Evolutionary conservation across 345 rosid species (phyloP), one percentile per base, ranked within the genome.

Genomic region (Odontarrhena argentea): DNA sequence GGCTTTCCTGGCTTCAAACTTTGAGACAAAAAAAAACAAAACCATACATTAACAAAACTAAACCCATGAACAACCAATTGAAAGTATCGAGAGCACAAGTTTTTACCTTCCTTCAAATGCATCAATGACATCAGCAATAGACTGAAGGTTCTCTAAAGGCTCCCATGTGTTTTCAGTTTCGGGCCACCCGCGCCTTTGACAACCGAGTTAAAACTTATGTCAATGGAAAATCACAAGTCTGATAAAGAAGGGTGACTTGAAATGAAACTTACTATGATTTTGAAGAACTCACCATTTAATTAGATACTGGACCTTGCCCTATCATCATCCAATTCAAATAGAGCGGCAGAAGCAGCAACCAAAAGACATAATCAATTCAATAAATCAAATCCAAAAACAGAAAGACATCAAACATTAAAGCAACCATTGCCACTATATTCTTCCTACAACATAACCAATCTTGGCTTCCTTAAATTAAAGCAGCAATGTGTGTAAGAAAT

Each of bases 131-230:
- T 95, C 99, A 32, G 89, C 80, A 76, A 96, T 89, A n/a, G 96
- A 82, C 73, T 76, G 84, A 26, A 95, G 88, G 75, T 95, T 95
- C 87, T 87, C 97, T 45, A 89, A 47, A 15, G 99, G 99, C 80
- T 95, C 99, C 99, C 99, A 95, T 15, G 99, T 95, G 74, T 95
- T 95, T 2, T 94, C 82, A 3, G 94, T 81, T 71, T 91, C 98
- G 0, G 99, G 92, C 99, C 99, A 95, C 28, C 92, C 97, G 12
- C 98, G 96, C 99, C 99, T 95, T 85, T 42, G 70, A 70, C 15
- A 53, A 26, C 28, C 55, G 63, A 74, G 62, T 53, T 63, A 67
- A 46, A 64, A 55, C 65, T 71, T 55, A 67, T 10, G 63, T 65
- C 64, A 64, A 70, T 28, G 37, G 46, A 68, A 49, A 68, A 68